Evolutionary conservation across 176 grass and related monocot genomes (phyloP).

Genomic region (Neostapfia colusana): DNA sequence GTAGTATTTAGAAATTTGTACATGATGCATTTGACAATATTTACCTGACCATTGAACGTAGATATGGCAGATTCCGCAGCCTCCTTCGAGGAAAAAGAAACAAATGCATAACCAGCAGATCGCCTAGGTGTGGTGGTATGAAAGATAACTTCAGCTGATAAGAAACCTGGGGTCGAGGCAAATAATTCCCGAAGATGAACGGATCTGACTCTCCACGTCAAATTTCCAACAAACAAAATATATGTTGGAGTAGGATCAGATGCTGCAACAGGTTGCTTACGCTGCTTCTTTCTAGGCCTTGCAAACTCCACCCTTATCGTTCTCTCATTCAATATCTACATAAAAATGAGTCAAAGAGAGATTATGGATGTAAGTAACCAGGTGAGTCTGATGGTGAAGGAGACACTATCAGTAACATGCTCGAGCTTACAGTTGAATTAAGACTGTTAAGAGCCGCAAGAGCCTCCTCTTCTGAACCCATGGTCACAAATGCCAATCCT

Average conservation of each 20-base stretch:
- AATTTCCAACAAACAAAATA: conserved; percentile 79
- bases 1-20: background rate
- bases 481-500: conserved; percentile 91
- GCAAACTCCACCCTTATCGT: conserved; percentile 76
- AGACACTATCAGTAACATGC: background rate
- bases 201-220: conserved; percentile 73
- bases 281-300: conserved; percentile 67
- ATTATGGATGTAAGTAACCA: conserved; percentile 7
- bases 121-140: conserved; percentile 74
- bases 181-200: conserved; percentile 77
- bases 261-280: conserved; percentile 43
- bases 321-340: conserved; percentile 70
- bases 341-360: conserved; percentile 4
- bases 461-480: conserved; percentile 85
- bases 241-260: conserved; percentile 43
- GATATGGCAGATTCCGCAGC: conserved; percentile 74
- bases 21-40: conserved; percentile 6
- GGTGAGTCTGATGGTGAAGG: background rate
- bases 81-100: conserved; percentile 81
- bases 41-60: conserved; percentile 68
- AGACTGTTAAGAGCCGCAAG: conserved; percentile 59
- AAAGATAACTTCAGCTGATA: conserved; percentile 82
- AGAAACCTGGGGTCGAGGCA: conserved; percentile 47
- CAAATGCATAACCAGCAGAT: conserved; percentile 86
- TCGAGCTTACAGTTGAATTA: conserved; percentile 67